Percentiles rank a stretch among this genome's conserved stretches.
Conservation (phyloP, 1,139 yeast genomes). For the Suhomyces kunorum region DNA sequence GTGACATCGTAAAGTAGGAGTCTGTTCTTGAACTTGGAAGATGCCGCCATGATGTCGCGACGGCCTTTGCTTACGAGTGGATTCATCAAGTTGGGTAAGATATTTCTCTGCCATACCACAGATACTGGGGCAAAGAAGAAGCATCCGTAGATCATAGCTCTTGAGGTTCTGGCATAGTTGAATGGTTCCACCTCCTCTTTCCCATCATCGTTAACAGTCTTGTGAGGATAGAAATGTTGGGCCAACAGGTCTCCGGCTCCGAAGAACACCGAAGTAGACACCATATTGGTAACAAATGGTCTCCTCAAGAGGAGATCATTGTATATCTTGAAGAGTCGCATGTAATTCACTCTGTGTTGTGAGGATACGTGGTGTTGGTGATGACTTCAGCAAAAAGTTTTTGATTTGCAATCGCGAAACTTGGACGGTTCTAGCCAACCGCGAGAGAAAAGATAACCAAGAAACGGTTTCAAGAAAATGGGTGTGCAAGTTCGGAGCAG, state of each 20-base stretch:
- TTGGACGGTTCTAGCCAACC: neutral
- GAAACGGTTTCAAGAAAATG: neutral
- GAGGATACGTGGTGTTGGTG: constrained; percentile 1
- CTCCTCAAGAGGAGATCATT: constrained; percentile 42
- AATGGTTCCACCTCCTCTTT: constrained; percentile 19
- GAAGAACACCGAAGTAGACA: constrained; percentile 61
- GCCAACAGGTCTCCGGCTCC: constrained; percentile 78
- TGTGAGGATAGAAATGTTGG: constrained; percentile 55
- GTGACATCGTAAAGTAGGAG: constrained; percentile 36
- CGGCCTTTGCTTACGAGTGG: constrained; percentile 33
- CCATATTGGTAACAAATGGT: constrained; percentile 57
- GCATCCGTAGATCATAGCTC: constrained; percentile 76
- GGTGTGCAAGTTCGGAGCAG: neutral
- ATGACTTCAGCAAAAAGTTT: constrained; percentile 4
- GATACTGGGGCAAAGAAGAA: constrained; percentile 78
- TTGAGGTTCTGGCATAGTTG: constrained; percentile 52
- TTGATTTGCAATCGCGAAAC: constrained; percentile 8
- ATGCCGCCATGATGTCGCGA: constrained; percentile 18
- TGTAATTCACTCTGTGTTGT: constrained; percentile 9
- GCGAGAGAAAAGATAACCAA: constrained; percentile 2
- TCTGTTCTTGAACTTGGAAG: constrained; percentile 17
- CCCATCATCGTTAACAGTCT: constrained; percentile 17
- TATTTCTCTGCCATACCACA: constrained; percentile 63
- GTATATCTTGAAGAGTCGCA: constrained; percentile 38
- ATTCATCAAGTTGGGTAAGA: constrained; percentile 51